These are phyloP conservation scores for Phytophthora citrophthora DNA, from an alignment of 352 stramenopile genomes.

Conservation along the genomic window DNA sequence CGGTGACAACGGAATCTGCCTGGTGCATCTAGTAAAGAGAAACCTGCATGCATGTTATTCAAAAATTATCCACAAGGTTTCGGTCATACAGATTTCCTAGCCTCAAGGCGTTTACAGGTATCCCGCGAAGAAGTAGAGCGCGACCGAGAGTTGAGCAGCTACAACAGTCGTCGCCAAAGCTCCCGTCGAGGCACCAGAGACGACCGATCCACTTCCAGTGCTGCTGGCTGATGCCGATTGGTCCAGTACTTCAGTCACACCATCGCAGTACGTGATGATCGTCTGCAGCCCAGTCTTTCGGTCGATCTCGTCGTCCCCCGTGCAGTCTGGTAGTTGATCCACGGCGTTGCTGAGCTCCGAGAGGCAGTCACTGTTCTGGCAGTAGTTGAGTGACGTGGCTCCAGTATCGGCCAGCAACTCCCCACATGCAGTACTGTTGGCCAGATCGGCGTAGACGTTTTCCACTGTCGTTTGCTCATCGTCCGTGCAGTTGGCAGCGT, in stretches of 20 bases:
- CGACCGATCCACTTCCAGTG: constrained; percentile 11
- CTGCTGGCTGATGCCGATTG: constrained; percentile 23
- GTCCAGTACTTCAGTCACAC: constrained; percentile 23
- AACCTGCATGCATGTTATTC: neutral
- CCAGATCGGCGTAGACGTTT: constrained; percentile 35
- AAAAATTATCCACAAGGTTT: constrained; percentile 10
- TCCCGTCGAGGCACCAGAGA: constrained; percentile 11
- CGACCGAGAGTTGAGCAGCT: constrained; percentile 19
- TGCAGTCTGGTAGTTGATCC: constrained; percentile 40
- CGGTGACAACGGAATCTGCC: neutral
- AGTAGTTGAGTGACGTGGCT: constrained; percentile 43
- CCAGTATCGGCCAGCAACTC: constrained; percentile 32
- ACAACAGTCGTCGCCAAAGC: constrained; percentile 1
- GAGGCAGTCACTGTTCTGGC: constrained; percentile 35
- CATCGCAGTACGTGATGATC: constrained; percentile 33
- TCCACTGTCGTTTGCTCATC: constrained; percentile 35
- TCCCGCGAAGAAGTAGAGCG: constrained; percentile 24
- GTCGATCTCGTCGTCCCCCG: constrained; percentile 32
- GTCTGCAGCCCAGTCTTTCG: constrained; percentile 32
- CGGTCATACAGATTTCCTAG: neutral
- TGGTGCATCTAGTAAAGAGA: too few relatives aligned
- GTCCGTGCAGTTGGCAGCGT: constrained; percentile 34
- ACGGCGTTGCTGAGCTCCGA: constrained; percentile 26
- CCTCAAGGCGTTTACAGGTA: constrained; percentile 10
- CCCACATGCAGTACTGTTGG: constrained; percentile 26